A percentile compares a stretch with the other conserved stretches of the same genome.
Conservation (phyloP, 805 yeast genomes). For the Candida ovalis region DNA sequence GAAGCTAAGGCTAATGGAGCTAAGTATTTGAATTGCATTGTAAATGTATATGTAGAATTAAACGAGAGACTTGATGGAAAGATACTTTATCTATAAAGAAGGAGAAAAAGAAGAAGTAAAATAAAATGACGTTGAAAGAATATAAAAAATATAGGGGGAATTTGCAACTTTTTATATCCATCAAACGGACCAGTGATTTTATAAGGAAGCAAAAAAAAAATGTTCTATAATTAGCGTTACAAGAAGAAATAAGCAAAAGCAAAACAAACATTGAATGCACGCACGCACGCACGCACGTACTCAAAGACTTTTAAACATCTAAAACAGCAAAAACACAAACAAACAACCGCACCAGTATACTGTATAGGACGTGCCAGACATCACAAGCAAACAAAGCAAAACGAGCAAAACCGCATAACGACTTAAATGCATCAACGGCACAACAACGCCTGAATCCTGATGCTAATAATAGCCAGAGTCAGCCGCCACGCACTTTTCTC, state of each 20-base stretch:
- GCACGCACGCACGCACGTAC: no score
- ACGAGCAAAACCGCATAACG: no score
- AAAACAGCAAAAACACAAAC: not conserved
- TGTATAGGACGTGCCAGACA: no score
- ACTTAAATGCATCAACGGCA: no score
- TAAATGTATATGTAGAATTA: conserved; percentile 7
- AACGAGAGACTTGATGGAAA: conserved; percentile 29
- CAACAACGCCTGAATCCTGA: no score
- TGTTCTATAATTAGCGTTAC: conserved; percentile 1
- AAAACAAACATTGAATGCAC: not conserved
- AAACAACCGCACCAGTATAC: not conserved
- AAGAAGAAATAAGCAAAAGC: not conserved
- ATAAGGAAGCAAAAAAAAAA: not conserved
- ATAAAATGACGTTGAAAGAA: not conserved
- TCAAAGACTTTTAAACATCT: no score
- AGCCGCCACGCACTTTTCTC: no score
- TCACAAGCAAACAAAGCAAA: no score
- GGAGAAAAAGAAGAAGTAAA: not conserved
- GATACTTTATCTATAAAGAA: conserved; percentile 4
- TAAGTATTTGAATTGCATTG: conserved; percentile 34
- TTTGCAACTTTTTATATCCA: not conserved
- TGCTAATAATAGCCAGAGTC: no score
- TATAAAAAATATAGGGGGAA: not conserved
- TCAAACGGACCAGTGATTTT: not conserved
- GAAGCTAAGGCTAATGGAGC: conserved; percentile 35